phyloP scores from a whole-genome alignment of 352 stramenopile species.

The Thraustochytrium sp. region DNA sequence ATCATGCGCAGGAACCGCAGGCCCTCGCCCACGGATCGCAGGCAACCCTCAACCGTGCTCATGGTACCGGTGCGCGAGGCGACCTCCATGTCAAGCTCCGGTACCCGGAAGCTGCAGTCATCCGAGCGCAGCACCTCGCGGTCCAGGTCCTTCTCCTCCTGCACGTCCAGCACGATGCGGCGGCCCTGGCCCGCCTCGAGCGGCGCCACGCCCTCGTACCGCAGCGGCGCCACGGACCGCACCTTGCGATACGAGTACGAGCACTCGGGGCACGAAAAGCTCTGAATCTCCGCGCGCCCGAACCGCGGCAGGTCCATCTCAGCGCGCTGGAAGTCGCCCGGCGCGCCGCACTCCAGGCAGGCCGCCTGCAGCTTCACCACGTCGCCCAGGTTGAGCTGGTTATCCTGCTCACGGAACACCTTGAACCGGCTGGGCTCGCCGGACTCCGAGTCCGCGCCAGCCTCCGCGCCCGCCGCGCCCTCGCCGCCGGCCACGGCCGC shows the following conservation, averaged over 20 bases:
- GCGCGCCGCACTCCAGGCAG: neutral
- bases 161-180: neutral
- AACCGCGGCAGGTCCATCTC: conserved; percentile 14
- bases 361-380: neutral
- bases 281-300: neutral
- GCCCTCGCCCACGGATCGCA: neutral
- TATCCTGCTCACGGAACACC: conserved; percentile 20
- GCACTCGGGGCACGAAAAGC: neutral
- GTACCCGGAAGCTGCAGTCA: neutral
- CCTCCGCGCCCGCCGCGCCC: neutral
- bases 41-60: conserved; percentile 17
- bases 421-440: neutral
- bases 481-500: neutral
- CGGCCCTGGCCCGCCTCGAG: neutral
- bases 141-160: neutral
- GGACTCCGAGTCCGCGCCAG: neutral
- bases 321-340: neutral
- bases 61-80: neutral
- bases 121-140: conserved; percentile 5
- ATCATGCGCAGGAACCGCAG: neutral
- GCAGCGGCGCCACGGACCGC: neutral
- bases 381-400: conserved; percentile 14
- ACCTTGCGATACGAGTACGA: conserved; percentile 12
- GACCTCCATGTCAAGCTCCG: neutral
- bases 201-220: neutral